Evolutionary conservation across 2,329 filamentous ascomycete genomes (phyloP).

Genomic region (Metarhizium guizhouense): DNA sequence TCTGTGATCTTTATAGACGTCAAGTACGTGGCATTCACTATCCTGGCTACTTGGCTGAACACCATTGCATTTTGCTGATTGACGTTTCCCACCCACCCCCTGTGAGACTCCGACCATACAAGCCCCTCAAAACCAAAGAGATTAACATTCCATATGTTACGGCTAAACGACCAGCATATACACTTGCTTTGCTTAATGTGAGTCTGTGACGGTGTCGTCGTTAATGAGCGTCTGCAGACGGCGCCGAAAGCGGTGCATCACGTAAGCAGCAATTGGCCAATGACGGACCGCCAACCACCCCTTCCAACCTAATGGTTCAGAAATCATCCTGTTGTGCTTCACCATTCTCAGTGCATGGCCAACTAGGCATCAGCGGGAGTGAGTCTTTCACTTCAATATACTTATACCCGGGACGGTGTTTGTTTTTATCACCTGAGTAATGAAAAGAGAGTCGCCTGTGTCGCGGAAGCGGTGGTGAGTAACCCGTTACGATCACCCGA

Average conservation of each 20-base stretch:
- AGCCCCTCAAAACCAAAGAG: no score
- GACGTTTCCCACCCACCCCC: no score
- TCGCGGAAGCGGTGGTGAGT: neutral
- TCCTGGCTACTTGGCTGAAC: no score
- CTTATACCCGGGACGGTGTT: neutral
- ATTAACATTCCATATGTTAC: no score
- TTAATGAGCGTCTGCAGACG: neutral
- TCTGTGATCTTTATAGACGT: no score
- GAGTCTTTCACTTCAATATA: constrained; percentile 2
- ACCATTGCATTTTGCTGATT: no score
- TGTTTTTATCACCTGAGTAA: neutral
- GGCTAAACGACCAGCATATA: neutral
- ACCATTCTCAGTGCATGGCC: neutral
- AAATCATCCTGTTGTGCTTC: constrained; percentile 2
- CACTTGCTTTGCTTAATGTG: neutral
- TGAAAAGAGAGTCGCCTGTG: neutral
- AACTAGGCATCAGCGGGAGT: neutral
- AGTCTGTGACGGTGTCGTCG: neutral
- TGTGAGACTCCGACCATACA: no score
- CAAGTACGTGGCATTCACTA: no score
- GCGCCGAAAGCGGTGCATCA: constrained; percentile 2
- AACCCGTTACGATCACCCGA: neutral
- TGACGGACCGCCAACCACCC: neutral
- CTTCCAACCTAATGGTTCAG: neutral
- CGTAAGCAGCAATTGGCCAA: constrained; percentile 8